Base-by-base conservation (phyloP, 345 rosid genomes). In the Rhodamnia argentea region DNA sequence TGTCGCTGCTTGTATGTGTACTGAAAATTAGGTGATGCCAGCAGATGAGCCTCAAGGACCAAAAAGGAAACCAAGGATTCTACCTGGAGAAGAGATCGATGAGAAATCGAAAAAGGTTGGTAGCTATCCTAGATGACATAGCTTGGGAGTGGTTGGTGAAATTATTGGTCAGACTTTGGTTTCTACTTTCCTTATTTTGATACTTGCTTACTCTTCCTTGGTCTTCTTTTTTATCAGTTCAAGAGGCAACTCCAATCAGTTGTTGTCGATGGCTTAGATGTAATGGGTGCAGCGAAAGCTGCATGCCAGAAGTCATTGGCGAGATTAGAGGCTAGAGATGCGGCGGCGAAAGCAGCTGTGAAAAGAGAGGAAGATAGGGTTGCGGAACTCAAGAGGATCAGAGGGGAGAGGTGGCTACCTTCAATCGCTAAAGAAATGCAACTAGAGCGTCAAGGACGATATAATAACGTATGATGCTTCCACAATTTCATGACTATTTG, bases 351-450 rank as follows among this genome's bases (percentile, higher is more conserved):
- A 93, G 98, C 88, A 87, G 95, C 94, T 84, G 96, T 91, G n/a
- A 95, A 95, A 87, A 89, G 86, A 87, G 98, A 95, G 86, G 98
- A 95, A 90, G 95, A 95, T 85, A 90, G 98, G 90, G 90, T 96
- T 60, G 93, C 95, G 3, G 94, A 93, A 84, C 87, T 95, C 88
- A 96, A 93, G 90, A 91, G 85, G 86, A 70, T 90, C n/a, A 90
- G 99, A 87, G 98, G 98, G 53, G 96, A 95, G 88, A 92, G 92
- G 88, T 97, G 99, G 99, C 92, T 96, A 32, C 98, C 96, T 87
- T 92, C 96, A n/a, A 90, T 96, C 86, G 94, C 94, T 56, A 86
- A 84, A 85, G 89, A 89, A 53, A 89, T 93, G 95, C 90, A 88
- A 92, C 91, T 92, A 64, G 50, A 60, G 55, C 55, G 24, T 84